Evolutionary conservation across 2,329 filamentous ascomycete species (phyloP).

Genomic region (Aspergillus arachidicola): DNA sequence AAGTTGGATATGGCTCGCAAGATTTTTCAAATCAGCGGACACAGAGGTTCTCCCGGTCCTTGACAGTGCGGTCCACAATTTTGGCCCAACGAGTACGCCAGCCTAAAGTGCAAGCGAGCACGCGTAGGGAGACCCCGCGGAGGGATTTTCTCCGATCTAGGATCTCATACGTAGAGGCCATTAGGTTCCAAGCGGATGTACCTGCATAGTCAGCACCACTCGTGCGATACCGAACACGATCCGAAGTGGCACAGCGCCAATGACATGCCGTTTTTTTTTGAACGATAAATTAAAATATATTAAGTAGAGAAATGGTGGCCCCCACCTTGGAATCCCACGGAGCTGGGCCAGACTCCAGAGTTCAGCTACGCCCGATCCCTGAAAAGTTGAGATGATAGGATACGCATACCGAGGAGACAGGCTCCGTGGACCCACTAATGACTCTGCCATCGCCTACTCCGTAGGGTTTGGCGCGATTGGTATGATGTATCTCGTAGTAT

Average conservation of each 20-base stretch:
- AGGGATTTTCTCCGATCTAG: neutral
- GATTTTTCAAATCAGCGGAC: neutral
- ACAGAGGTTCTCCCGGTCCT: neutral
- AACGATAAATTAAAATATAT: slow-evolving; percentile 2
- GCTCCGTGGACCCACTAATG: neutral
- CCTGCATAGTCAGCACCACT: slow-evolving; percentile 1
- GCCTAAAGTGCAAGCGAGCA: neutral
- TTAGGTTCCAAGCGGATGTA: neutral
- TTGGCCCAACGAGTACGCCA: neutral
- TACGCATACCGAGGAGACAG: neutral
- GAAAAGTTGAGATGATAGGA: neutral
- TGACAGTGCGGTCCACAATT: neutral
- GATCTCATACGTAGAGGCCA: neutral
- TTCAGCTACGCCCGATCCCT: slow-evolving; percentile 6
- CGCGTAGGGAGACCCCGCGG: neutral
- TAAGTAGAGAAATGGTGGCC: neutral
- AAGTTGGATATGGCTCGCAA: neutral
- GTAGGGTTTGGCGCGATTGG: neutral
- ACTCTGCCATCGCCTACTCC: neutral
- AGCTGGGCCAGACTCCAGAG: neutral
- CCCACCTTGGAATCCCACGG: neutral
- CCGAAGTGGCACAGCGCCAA: neutral
- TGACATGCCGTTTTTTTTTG: neutral
- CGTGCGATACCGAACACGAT: slow-evolving; percentile 2
- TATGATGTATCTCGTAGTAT: neutral